Base-by-base conservation (phyloP, 331 rosid species). In the Malus hybrid region DNA sequence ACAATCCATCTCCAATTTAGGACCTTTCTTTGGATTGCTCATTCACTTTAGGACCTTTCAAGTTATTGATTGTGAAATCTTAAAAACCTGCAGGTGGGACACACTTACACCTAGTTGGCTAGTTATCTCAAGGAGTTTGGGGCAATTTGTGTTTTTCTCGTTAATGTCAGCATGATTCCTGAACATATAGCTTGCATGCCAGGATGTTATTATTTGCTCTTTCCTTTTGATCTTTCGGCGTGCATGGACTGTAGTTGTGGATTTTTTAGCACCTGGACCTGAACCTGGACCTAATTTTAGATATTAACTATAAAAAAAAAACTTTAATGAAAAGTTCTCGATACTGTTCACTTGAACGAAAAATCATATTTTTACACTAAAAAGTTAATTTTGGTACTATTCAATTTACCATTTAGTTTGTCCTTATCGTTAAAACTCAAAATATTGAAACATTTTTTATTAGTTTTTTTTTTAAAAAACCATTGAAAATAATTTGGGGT, bases 31-130 rank as follows among this genome's bases (percentile, higher is more conserved):
- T 5, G 12, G 78, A 50, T 28, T 62, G 36, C 34, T 14, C 7
- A 62, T 62, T 62, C 9, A 20, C 1, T 42, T 55, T 19, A 28
- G 30, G 48, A 42, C 16, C 33, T 30, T 34, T 53, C 22, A 52
- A 46, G 13, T 34, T 3, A 50, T 29, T 46, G 74, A 44, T 66
- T 29, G 30, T 64, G 72, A 36, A 63, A 12, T 72, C 65, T n/a
- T 3, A 48, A 48, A 72, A 66, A 57, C 44, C 44, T 24, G 69
- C 68, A 24, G 39, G 65, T 78, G 12, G 78, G 72, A 63, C 76
- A 71, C 76, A 13, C 29, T 19, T 4, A 32, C 28, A 28, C 68
- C 69, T 68, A 29, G 67, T 24, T 19, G 46, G 44, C 62, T 76
- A 44, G 67, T 10, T 24, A 58, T 44, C 7, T 34, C 30, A 22